Conservation (phyloP, 2,329 filamentous ascomycete genomes). For the Pseudogymnoascus sp. region DNA sequence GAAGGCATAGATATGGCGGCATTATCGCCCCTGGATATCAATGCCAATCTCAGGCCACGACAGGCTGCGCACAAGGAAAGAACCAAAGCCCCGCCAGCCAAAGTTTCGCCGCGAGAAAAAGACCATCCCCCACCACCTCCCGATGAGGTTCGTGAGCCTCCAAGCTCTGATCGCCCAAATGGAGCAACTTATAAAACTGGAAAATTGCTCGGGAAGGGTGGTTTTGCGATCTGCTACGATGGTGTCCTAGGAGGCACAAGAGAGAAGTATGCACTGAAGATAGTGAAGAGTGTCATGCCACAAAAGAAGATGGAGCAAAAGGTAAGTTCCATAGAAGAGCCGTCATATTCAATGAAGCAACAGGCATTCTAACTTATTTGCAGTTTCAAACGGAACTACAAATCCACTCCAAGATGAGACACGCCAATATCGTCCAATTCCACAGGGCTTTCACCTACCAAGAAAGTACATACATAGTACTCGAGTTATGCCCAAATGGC, state of each 20-base stretch:
- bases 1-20: conserved; percentile 53
- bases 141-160: conserved; percentile 50
- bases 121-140: conserved; percentile 61
- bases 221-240: conserved; percentile 75
- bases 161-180: conserved; percentile 60
- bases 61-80: conserved; percentile 38
- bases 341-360: neutral
- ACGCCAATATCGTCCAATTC: conserved; percentile 93
- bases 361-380: conserved; percentile 10
- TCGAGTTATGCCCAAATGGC: conserved; percentile 91
- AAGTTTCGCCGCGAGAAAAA: conserved; percentile 45
- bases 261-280: conserved; percentile 68
- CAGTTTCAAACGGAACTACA: conserved; percentile 79
- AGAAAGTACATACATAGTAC: conserved; percentile 82
- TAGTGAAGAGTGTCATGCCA: conserved; percentile 77
- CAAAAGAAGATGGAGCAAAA: conserved; percentile 73
- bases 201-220: conserved; percentile 69
- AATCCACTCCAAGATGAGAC: conserved; percentile 96
- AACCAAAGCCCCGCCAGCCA: conserved; percentile 39
- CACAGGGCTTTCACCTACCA: conserved; percentile 87
- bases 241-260: conserved; percentile 59
- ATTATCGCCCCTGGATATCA: conserved; percentile 57
- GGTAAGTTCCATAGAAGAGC: conserved; percentile 38
- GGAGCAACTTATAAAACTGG: conserved; percentile 69
- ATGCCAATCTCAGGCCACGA: conserved; percentile 47